These are phyloP conservation scores for Diospyros lotus DNA, from an alignment of 148 eudicot species.

Conservation along the genomic window DNA sequence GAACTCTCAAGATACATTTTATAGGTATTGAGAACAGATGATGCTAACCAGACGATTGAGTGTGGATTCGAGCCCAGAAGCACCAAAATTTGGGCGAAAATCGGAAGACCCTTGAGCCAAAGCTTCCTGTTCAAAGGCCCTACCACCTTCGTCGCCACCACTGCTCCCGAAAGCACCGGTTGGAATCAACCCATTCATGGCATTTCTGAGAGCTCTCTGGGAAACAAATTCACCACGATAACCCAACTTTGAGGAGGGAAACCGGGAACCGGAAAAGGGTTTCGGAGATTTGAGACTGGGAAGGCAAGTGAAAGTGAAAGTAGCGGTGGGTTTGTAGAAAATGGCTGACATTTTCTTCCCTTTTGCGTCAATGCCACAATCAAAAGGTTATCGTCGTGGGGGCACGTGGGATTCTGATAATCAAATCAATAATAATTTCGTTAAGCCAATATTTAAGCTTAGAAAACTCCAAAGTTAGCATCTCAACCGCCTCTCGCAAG, in stretches of 20 bases:
- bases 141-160: conserved; percentile 6
- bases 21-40: not conserved
- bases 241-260: not conserved
- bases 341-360: conserved; percentile 8
- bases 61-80: conserved; percentile 24
- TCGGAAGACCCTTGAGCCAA: conserved; percentile 1
- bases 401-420: no score
- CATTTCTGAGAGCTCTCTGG: not conserved
- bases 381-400: not conserved
- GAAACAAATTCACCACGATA: not conserved
- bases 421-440: no score
- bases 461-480: no score
- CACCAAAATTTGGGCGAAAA: not conserved
- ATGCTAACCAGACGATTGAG: conserved; percentile 24
- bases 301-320: not conserved
- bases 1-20: no score
- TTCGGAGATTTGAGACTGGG: not conserved
- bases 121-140: conserved; percentile 15
- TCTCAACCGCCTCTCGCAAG: no score
- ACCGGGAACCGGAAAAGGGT: not conserved
- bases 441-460: no score
- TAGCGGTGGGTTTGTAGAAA: not conserved
- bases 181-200: conserved; percentile 3
- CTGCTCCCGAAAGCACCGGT: not conserved
- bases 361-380: not conserved